Conservation (phyloP, 306 rosid species). For the Albizia julibrissin region DNA sequence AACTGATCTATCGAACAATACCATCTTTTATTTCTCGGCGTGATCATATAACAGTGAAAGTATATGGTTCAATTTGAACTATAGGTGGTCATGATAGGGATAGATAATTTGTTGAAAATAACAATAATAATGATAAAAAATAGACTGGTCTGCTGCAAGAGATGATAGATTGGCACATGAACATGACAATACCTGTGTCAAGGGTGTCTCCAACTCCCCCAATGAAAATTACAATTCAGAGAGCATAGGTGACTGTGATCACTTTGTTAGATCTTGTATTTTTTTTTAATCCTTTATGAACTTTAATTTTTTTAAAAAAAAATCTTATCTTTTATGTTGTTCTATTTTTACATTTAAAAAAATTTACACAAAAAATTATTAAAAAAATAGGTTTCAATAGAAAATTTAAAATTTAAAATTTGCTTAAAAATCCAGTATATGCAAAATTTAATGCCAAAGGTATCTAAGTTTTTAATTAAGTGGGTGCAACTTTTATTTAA, state of each 20-base stretch:
- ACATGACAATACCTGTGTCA: not conserved
- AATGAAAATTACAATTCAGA: constrained; percentile 46
- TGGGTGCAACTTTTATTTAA: not conserved
- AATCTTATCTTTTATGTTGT: not conserved
- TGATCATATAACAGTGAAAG: not conserved
- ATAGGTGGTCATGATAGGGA: not conserved
- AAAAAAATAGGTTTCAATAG: not conserved
- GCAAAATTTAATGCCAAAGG: not conserved
- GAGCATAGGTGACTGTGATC: constrained; percentile 33
- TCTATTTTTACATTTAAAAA: not conserved
- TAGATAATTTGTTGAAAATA: not conserved
- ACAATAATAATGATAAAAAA: not conserved
- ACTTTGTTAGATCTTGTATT: not conserved
- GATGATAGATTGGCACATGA: constrained; percentile 31
- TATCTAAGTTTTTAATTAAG: too few relatives aligned
- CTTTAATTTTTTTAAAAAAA: not conserved
- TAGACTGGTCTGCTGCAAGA: not conserved
- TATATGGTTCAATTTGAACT: not conserved
- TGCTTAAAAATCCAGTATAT: too few relatives aligned
- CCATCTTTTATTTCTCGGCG: not conserved
- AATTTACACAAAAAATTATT: not conserved
- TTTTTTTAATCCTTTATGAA: not conserved
- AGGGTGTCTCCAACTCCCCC: constrained; percentile 35
- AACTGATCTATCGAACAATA: not conserved
- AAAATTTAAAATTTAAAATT: too few relatives aligned